phyloP scores from a whole-genome alignment of 1,139 yeast species.

The Kurtzmaniella quercitrusa region DNA sequence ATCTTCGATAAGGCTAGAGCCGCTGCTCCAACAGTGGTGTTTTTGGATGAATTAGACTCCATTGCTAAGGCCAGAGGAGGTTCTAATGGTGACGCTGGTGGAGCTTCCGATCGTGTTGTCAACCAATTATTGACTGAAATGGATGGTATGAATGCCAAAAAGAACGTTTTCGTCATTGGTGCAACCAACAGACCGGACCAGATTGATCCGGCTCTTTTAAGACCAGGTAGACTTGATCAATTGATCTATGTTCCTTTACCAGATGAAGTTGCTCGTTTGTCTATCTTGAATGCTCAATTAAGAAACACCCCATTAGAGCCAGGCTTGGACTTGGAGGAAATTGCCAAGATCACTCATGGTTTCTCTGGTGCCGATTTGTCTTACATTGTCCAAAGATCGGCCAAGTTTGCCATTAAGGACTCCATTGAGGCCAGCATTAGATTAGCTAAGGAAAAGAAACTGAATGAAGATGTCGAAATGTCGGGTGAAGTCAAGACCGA shows the following conservation, averaged over 20 bases:
- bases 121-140: constrained; percentile 96
- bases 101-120: constrained; percentile 97
- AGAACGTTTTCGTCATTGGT: constrained; percentile 97
- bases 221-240: constrained; percentile 99
- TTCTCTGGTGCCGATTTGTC: constrained; percentile 99
- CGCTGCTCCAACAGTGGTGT: constrained; percentile 97
- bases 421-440: constrained; percentile 82
- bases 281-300: constrained; percentile 91
- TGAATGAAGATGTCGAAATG: constrained; percentile 59
- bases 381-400: constrained; percentile 96
- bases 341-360: constrained; percentile 91
- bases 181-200: constrained; percentile 99
- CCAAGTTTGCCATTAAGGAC: constrained; percentile 97
- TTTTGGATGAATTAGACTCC: constrained; percentile 95
- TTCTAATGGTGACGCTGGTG: constrained; percentile 90
- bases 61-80: constrained; percentile 98
- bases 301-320: constrained; percentile 99
- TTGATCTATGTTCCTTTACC: constrained; percentile 98
- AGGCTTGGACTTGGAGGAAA: constrained; percentile 81
- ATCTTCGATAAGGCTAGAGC: constrained; percentile 98
- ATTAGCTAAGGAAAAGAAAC: constrained; percentile 45
- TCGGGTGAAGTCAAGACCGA: constrained; percentile 26
- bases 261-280: constrained; percentile 88
- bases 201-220: constrained; percentile 95
- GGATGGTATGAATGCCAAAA: constrained; percentile 99